A percentile compares a stretch with the other conserved stretches of the same genome.
Conservation (phyloP, 306 rosid genomes). For the Fragaria nilgerrensis region DNA sequence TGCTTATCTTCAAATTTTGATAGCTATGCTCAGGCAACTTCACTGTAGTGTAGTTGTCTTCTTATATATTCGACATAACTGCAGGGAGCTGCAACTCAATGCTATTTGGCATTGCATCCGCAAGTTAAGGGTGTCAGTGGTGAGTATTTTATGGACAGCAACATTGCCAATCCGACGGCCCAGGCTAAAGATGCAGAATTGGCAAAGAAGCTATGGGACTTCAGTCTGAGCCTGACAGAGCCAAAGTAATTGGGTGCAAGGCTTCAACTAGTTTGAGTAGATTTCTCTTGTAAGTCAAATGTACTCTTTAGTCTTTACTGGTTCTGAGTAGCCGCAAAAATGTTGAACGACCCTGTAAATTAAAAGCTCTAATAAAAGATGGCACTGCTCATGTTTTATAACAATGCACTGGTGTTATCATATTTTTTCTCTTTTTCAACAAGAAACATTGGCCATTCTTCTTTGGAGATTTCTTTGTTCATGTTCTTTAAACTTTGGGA, state of each 20-base stretch:
- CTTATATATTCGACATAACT: neutral
- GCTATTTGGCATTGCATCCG: conserved; percentile 49
- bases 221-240: conserved; percentile 31
- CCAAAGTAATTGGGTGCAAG: conserved; percentile 11
- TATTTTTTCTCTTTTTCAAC: neutral
- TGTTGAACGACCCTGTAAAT: conserved; percentile 1
- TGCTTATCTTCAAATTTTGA: neutral
- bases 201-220: conserved; percentile 47
- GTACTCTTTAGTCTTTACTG: neutral
- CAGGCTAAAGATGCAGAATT: conserved; percentile 33
- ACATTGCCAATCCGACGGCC: conserved; percentile 25
- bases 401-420: neutral
- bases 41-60: neutral
- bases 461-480: neutral
- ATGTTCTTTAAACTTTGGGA: neutral
- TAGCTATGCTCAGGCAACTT: neutral
- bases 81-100: conserved; percentile 51
- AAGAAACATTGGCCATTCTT: neutral
- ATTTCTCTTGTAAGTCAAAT: neutral
- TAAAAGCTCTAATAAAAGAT: neutral
- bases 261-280: neutral
- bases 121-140: conserved; percentile 43
- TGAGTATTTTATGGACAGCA: conserved; percentile 41
- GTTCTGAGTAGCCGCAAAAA: neutral
- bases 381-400: neutral